These are phyloP conservation scores for Candida sanyaensis DNA, from an alignment of 1,139 yeast genomes.

Conservation along the genomic window DNA sequence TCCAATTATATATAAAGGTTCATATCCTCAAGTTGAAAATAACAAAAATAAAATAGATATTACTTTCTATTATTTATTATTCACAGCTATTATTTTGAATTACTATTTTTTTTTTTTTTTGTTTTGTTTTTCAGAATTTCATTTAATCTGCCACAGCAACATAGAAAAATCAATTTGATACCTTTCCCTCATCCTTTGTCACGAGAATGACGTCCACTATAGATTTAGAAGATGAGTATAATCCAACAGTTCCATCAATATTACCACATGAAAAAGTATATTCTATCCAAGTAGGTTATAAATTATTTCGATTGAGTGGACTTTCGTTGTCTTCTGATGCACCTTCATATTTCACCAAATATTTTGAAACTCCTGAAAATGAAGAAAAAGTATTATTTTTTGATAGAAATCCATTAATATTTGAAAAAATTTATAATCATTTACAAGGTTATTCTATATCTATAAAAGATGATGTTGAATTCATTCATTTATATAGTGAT, in stretches of 20 bases:
- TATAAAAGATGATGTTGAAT: conserved; percentile 59
- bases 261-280: conserved; percentile 68
- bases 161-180: neutral
- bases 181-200: too few relatives aligned
- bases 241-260: conserved; percentile 55
- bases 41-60: too few relatives aligned
- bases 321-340: conserved; percentile 84
- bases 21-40: too few relatives aligned
- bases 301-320: conserved; percentile 64
- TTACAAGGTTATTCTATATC: conserved; percentile 75
- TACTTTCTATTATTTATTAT: too few relatives aligned
- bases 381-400: conserved; percentile 57
- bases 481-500: conserved; percentile 67
- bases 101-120: too few relatives aligned
- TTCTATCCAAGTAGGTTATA: conserved; percentile 72
- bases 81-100: too few relatives aligned
- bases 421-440: conserved; percentile 66
- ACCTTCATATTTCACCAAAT: conserved; percentile 62
- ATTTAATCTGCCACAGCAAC: neutral
- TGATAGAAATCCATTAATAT: conserved; percentile 75
- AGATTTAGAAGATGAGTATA: conserved; percentile 24
- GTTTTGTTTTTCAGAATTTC: neutral
- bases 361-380: conserved; percentile 38
- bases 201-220: conserved; percentile 4
- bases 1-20: too few relatives aligned